A percentile compares a stretch with the other conserved stretches of the same genome.
phyloP scores from a whole-genome alignment of 2,329 filamentous ascomycete genomes.

The Cytospora paraplurivora region DNA sequence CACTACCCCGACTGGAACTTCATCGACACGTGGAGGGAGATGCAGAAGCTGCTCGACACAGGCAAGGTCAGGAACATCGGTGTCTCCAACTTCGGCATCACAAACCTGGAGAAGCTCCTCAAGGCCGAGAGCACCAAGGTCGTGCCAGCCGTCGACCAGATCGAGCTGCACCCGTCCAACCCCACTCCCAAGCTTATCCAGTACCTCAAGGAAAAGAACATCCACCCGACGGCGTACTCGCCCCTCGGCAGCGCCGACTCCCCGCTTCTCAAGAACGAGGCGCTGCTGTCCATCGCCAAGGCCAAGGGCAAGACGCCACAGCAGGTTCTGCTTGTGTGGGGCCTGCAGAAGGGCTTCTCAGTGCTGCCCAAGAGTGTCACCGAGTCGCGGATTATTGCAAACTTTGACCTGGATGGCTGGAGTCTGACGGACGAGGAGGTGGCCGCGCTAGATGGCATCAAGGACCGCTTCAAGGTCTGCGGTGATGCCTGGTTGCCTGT shows the following conservation, averaged over 20 bases:
- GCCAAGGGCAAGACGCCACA: conserved; percentile 69
- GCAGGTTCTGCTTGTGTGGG: conserved; percentile 80
- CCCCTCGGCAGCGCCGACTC: conserved; percentile 73
- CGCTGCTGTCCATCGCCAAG: conserved; percentile 63
- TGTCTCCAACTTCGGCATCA: conserved; percentile 83
- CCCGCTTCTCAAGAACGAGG: conserved; percentile 67
- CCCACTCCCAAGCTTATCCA: conserved; percentile 77
- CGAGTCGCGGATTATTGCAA: conserved; percentile 70
- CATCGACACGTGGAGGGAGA: conserved; percentile 74
- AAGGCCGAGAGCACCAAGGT: conserved; percentile 64
- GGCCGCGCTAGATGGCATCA: conserved; percentile 64
- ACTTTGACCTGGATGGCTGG: conserved; percentile 76
- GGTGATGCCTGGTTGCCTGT: conserved; percentile 72
- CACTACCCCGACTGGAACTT: conserved; percentile 79
- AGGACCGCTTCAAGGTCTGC: conserved; percentile 82
- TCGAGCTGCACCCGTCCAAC: conserved; percentile 80
- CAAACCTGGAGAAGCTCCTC: conserved; percentile 76
- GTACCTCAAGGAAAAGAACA: conserved; percentile 72
- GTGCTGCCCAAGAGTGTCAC: conserved; percentile 87
- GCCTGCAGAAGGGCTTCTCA: conserved; percentile 75
- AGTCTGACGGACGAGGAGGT: conserved; percentile 73
- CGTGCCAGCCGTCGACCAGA: conserved; percentile 74
- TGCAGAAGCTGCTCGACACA: conserved; percentile 68
- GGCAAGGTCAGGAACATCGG: conserved; percentile 80
- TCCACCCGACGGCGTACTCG: conserved; percentile 75